These are phyloP conservation scores for Dipodascus geniculatus DNA, from an alignment of 805 yeast genomes.

Conservation along the genomic window DNA sequence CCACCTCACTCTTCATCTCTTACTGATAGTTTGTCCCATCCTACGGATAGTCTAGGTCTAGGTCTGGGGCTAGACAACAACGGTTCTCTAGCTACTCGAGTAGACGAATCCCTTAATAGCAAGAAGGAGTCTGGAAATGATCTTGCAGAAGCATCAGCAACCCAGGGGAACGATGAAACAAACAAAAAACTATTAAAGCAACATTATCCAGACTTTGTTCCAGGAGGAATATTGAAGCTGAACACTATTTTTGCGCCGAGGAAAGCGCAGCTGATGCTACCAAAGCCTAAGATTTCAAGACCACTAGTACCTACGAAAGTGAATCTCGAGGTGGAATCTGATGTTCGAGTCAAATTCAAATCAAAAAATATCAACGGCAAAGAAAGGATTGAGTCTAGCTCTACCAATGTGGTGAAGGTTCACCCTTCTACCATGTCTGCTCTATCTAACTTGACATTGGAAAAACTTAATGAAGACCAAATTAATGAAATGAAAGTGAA, in stretches of 20 bases:
- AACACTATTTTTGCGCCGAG: conserved; percentile 55
- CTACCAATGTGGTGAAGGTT: neutral
- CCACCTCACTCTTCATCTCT: neutral
- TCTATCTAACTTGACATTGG: neutral
- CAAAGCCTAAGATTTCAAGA: conserved; percentile 31
- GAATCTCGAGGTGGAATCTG: conserved; percentile 50
- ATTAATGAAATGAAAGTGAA: neutral
- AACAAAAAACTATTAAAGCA: conserved; percentile 18
- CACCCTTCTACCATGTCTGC: neutral
- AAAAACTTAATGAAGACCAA: neutral
- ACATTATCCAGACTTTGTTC: conserved; percentile 54
- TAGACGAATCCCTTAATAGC: conserved; percentile 2
- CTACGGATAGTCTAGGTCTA: neutral
- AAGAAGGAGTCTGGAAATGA: neutral
- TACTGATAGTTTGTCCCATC: neutral
- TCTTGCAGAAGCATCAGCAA: neutral
- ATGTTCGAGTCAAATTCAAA: conserved; percentile 43
- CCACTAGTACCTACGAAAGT: conserved; percentile 41
- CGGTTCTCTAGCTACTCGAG: neutral
- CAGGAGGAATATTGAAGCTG: conserved; percentile 46
- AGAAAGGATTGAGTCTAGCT: neutral
- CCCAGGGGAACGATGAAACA: conserved; percentile 4
- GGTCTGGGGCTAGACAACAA: neutral
- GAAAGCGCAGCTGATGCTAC: conserved; percentile 42
- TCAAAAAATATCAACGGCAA: conserved; percentile 11